Conservation (phyloP, 1,284 basidiomycete species). For the Cryptococcus amylolentus region DNA sequence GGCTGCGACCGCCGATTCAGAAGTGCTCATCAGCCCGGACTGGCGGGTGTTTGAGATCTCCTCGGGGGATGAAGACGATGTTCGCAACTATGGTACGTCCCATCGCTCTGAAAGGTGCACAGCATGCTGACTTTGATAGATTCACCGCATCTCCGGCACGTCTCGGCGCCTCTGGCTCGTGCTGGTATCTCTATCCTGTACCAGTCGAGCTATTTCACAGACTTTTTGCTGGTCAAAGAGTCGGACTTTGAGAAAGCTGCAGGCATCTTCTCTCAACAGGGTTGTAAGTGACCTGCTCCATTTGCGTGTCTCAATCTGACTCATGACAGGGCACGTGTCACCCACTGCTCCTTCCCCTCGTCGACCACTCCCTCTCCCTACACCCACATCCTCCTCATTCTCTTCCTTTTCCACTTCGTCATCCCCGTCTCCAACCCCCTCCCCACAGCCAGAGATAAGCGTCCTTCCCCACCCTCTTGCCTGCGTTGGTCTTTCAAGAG, state of each 20-base stretch:
- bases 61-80: slow-evolving; percentile 33
- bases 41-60: slow-evolving; percentile 47
- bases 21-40: slow-evolving; percentile 30
- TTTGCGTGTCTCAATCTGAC: slow-evolving; percentile 2
- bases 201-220: slow-evolving; percentile 78
- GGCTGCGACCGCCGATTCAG: slow-evolving; percentile 13
- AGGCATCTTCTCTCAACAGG: slow-evolving; percentile 30
- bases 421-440: slow-evolving; percentile 6
- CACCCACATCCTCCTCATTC: slow-evolving; percentile 7
- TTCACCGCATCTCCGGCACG: slow-evolving; percentile 58
- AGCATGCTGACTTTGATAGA: slow-evolving; percentile 17
- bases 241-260: slow-evolving; percentile 34
- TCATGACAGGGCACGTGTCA: slow-evolving; percentile 1
- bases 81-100: slow-evolving; percentile 36
- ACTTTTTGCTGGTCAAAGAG: slow-evolving; percentile 66
- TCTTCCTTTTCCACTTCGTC: slow-evolving; percentile 3
- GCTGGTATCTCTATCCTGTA: slow-evolving; percentile 80
- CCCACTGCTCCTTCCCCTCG: slow-evolving; percentile 11
- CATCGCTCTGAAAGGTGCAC: not conserved
- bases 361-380: slow-evolving; percentile 23
- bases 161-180: slow-evolving; percentile 70
- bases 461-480: slow-evolving; percentile 35
- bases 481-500: slow-evolving; percentile 32
- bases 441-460: slow-evolving; percentile 30
- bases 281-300: slow-evolving; percentile 32